Base-by-base conservation (phyloP, 2,329 filamentous ascomycete genomes). In the Microcyclosporella mali region DNA sequence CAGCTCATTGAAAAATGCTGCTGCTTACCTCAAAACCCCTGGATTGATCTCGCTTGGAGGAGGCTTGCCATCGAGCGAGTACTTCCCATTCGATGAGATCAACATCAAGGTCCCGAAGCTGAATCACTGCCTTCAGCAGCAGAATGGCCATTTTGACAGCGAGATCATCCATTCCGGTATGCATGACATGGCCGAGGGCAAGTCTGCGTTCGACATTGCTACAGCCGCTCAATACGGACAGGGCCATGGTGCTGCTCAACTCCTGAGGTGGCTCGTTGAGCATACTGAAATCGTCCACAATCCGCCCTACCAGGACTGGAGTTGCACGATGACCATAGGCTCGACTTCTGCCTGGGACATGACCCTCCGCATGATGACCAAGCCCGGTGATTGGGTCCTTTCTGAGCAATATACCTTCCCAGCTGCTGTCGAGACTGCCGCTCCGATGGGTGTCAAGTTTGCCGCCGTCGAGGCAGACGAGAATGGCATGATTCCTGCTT, bases 221-320 rank as follows among this genome's bases (percentile, higher is more conserved):
- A 87, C 94, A 49, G 85, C 85, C 1, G 81, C 95, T 63, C 97
- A 98, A 69, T 98, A 98, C 64, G 87, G 85, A 27, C 88, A 95
- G 68, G 82, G 88, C 7, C 81, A 81, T 14, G 92, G 92, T 14
- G 80, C 87, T 9, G 84, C 88, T 3, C 92, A 95, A 68, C 73
- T 98, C 64, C 71, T 95, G 50, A 82, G 92, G 47, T 97, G 85
- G 69, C 74, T 97, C 38, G 94, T 89, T 0, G 92, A 98, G 70
- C 92, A 97, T 67, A 94, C 89, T 0, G 90, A 98, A 69, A 79
- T 97, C 43, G 81, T 95, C 12, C 86, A 88, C 65, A 75, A 79
- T 48, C 89, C 90, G 12, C 87, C 86, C 0, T 97, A 97, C 62
- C 76, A 82, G 37, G 89, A 98, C 69, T 98, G 92, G 92, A 75